Conservation (phyloP, 208 protist genomes). For the Vickermania spadyakhi region DNA sequence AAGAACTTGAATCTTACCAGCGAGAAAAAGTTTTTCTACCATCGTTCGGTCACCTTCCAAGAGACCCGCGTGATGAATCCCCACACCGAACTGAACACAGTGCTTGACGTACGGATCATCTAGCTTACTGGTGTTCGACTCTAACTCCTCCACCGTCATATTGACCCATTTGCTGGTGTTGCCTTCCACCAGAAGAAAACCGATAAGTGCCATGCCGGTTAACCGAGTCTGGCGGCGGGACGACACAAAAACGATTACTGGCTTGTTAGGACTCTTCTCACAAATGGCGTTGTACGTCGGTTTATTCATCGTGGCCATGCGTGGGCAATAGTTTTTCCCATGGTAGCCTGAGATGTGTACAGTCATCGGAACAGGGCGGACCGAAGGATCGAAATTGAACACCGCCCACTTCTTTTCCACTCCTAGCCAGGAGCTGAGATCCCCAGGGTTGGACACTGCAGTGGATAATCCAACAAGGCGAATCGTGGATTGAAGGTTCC, state of each 20-base stretch:
- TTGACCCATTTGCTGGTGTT: constrained; percentile 92
- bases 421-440: constrained; percentile 98
- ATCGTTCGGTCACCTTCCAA: constrained; percentile 76
- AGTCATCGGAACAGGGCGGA: constrained; percentile 97
- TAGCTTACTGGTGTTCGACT: constrained; percentile 48
- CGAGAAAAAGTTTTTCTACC: constrained; percentile 93
- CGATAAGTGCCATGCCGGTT: constrained; percentile 98
- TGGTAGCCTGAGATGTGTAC: constrained; percentile 95
- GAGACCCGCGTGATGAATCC: constrained; percentile 98
- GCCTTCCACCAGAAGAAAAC: constrained; percentile 87
- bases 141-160: constrained; percentile 86
- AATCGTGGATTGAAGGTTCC: constrained; percentile 86
- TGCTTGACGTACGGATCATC: constrained; percentile 91
- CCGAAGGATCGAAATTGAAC: constrained; percentile 98
- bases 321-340: constrained; percentile 97
- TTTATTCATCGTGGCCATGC: constrained; percentile 99
- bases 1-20: constrained; percentile 95
- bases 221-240: constrained; percentile 97
- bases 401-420: constrained; percentile 90
- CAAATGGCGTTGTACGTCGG: constrained; percentile 97
- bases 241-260: constrained; percentile 99
- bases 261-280: constrained; percentile 91
- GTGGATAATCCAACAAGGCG: constrained; percentile 99
- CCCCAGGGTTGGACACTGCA: constrained; percentile 97
- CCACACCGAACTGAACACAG: constrained; percentile 97